A percentile compares a stretch with the other conserved stretches of the same genome.
Conservation (phyloP, 768 basidiomycete genomes). For the Agaricus bisporus region DNA sequence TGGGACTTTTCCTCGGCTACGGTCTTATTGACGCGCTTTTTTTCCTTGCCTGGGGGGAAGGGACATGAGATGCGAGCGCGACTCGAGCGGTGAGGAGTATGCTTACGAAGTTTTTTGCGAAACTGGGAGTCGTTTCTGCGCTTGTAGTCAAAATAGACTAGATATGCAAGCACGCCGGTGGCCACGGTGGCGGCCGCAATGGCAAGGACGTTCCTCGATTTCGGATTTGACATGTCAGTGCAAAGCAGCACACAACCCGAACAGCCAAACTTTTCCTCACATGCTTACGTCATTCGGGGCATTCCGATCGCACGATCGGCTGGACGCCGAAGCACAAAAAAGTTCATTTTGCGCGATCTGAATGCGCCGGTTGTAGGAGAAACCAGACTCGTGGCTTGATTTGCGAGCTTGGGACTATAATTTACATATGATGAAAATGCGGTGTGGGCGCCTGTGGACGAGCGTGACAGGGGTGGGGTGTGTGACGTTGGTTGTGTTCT, state of each 20-base stretch:
- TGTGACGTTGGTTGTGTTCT: constrained; percentile 5
- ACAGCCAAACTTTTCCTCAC: constrained; percentile 1
- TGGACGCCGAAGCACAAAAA: no score
- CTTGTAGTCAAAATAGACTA: constrained; percentile 91
- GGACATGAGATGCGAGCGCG: constrained; percentile 10
- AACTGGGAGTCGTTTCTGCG: constrained; percentile 84
- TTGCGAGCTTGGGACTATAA: not conserved
- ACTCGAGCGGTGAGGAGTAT: constrained; percentile 11
- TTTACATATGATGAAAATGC: not conserved
- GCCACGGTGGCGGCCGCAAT: constrained; percentile 46
- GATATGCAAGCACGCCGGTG: constrained; percentile 70
- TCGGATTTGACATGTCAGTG: constrained; percentile 30
- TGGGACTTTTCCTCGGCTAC: constrained; percentile 39
- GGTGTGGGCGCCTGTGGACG: constrained; percentile 4
- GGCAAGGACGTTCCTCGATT: constrained; percentile 32
- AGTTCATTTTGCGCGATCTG: no score
- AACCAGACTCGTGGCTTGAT: no score
- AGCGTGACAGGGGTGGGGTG: constrained; percentile 3
- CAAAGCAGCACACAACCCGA: constrained; percentile 1
- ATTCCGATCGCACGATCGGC: constrained; percentile 1
- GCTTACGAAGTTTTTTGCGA: constrained; percentile 82
- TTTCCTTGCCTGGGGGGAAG: constrained; percentile 71
- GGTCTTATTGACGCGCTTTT: constrained; percentile 79
- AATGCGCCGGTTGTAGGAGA: no score
- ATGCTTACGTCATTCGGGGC: constrained; percentile 9